Evolutionary conservation across 306 rosid genomes (phyloP), one percentile per base, ranked within the genome.

Genomic region (Arachis stenosperma): DNA sequence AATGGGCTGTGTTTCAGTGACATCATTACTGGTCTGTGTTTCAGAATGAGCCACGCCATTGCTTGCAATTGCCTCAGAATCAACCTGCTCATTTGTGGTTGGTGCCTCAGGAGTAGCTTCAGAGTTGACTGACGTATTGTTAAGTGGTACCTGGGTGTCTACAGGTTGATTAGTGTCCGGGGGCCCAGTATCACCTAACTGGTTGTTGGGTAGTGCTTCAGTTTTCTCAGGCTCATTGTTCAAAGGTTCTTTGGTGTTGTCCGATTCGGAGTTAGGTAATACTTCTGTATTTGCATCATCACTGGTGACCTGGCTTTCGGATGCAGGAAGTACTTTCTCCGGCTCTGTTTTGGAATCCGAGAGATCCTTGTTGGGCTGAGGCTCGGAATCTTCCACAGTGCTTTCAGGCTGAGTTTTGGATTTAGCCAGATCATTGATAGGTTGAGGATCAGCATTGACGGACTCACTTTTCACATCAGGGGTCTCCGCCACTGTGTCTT

Each of bases 401-500:
- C 13, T 40, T 12, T 57, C 77, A 51, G 75, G 11, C 42, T 5
- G 8, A 22, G 73, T 43, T 59, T 70, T 81, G 59, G 78, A 78
- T 14, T 62, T 40, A 8, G 64, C 47, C n/a, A 59, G 33, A 70
- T 82, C 54, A 47, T 74, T 70, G 78, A 52, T 61, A 56, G 78
- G 59, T 27, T 27, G 78, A 75, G 59, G 5, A 80, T 76, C 82
- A 37, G 55, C 17, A 33, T 36, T 61, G 52, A 51, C 70, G 22
- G 82, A 17, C 0, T 48, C 80, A 59, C 48, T 65, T 75, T 80
- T 77, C 69, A 39, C 22, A 33, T 65, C 70, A 64, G 68, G 64
- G 17, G 56, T 54, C 14, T 27, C 75, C 3, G 22, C 71, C 75
- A 75, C 70, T 72, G 69, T 87, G 67, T 76, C 95, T 57, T 81